Base-by-base conservation (phyloP, 768 basidiomycete genomes). In the Postia placenta region DNA sequence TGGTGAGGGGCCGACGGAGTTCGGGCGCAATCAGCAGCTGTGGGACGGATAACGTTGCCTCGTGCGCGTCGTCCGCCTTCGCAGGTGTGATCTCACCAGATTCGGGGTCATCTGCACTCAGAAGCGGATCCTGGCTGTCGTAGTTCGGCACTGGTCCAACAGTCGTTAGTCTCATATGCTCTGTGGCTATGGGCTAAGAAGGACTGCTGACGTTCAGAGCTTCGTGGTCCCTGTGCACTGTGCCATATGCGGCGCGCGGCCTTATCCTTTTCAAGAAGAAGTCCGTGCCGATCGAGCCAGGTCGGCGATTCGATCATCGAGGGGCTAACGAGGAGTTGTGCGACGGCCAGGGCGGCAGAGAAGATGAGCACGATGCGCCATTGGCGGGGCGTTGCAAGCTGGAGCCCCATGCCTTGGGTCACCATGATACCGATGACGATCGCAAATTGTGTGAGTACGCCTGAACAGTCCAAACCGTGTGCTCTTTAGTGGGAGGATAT, bases 371-470 rank as follows among this genome's bases (percentile, higher is more conserved):
- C 87, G 37, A 75, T 56, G 35, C 89, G 81, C 89, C 89, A 92
- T 42, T 74, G 63, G 15, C 70, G 72, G 1, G 85, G 85, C 9
- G 81, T 81, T 14, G 90, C 84, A 42, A 88, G 72, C 45, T 69
- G 64, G 30, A 92, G 71, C 2, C 91, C 92, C 52, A 90, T 70
- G 4, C 74, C 66, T 60, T 98, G 94, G 0, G 92, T 87, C n/a
- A 81, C 63, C 74, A 95, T 83, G 54, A 96, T 86, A 24, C 90
- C 90, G 46, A 90, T 66, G 27, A 95, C 90, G 58, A 95, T 86
- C 33, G 78, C 81, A 23, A 93, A 68, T 56, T 92, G 91, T 0
- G 85, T 89, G 24, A 92, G 71, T 23, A 92, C 85, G 19, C 87
- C 87, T 88, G 51, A 17, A 12, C 23, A 46, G 49, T 40, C 25